Base-by-base conservation (phyloP, 1,139 yeast species). In the Sugiyamaella xylanicola region DNA sequence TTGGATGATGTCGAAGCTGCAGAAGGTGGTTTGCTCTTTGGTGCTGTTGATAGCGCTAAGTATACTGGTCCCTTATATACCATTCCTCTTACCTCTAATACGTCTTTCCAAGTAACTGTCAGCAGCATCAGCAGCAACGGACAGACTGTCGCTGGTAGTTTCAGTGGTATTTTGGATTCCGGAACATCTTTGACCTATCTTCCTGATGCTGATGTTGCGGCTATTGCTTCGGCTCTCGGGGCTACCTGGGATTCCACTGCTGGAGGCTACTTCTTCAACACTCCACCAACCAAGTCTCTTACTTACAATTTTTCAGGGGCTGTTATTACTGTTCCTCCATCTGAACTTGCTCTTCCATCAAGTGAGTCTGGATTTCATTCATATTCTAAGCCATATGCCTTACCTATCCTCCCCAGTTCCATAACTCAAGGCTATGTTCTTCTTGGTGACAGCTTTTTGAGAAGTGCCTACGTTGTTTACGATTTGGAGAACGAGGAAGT, bases 381-480 rank as follows among this genome's bases (percentile, higher is more conserved):
- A n/a, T n/a, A n/a, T n/a, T n/a, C n/a, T n/a, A n/a, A n/a, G n/a
- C 42, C 42, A 5, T 60, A 61, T 32, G 44, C 59, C 19, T 50
- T 63, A 32, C 42, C 63, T n/a, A 46, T 61, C 37, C 44, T 57
- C n/a, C n/a, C n/a, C 35, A 63, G 68, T n/a, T 63, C 61, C 51
- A 45, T 61, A 55, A 17, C 65, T 27, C 42, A 61, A 56, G 58
- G 61, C 48, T 63, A 69, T 57, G 57, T 15, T 8, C 19, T 79
- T 11, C 67, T 87, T 17, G 95, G 95, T 46, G 93, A 86, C 68
- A 79, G 83, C 41, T 82, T 87, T 70, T 72, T 88, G 64, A 77
- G 86, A 58, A 75, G 79, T 55, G 88, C 86, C 8, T 87, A 87
- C 67, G 79, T 84, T 54, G 93, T 87, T 48, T 87, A 80, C 62